A percentile compares a stretch with the other conserved stretches of the same genome.
Evolutionary conservation across 768 basidiomycete genomes (phyloP).

Genomic region (Phlebiopsis flavidoalba): DNA sequence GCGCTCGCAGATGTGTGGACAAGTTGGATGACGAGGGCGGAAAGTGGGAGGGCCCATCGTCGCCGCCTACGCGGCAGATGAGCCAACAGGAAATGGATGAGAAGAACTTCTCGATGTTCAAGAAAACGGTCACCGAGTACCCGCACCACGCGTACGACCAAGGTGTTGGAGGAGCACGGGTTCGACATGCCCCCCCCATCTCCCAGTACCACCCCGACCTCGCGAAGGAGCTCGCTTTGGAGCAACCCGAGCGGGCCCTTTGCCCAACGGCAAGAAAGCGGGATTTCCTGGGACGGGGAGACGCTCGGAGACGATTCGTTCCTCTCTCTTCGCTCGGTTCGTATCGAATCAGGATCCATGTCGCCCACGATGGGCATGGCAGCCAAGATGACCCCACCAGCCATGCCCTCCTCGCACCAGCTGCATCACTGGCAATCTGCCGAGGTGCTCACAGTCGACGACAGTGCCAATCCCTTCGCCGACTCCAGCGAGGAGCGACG

Average conservation of each 20-base stretch:
- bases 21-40: conserved; percentile 50
- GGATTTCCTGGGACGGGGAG: conserved; percentile 47
- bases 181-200: conserved; percentile 27
- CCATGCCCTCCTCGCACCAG: conserved; percentile 34
- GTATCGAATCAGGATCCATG: conserved; percentile 37
- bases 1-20: conserved; percentile 47
- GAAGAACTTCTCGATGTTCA: conserved; percentile 35
- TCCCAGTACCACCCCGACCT: conserved; percentile 50
- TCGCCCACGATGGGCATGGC: conserved; percentile 40
- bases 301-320: conserved; percentile 42
- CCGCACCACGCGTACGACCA: conserved; percentile 30
- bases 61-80: conserved; percentile 3
- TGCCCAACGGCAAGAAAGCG: conserved; percentile 38
- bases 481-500: conserved; percentile 27
- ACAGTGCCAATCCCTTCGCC: conserved; percentile 26
- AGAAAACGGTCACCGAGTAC: conserved; percentile 48
- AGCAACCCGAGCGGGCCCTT: conserved; percentile 39
- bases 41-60: conserved; percentile 28
- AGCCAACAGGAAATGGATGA: conserved; percentile 19
- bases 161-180: conserved; percentile 27
- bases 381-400: conserved; percentile 59
- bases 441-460: conserved; percentile 49
- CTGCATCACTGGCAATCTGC: conserved; percentile 67
- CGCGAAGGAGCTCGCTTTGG: conserved; percentile 42
- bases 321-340: conserved; percentile 41